Evolutionary conservation across 148 eudicot species (phyloP).

Genomic region (Talinum fruticosum): DNA sequence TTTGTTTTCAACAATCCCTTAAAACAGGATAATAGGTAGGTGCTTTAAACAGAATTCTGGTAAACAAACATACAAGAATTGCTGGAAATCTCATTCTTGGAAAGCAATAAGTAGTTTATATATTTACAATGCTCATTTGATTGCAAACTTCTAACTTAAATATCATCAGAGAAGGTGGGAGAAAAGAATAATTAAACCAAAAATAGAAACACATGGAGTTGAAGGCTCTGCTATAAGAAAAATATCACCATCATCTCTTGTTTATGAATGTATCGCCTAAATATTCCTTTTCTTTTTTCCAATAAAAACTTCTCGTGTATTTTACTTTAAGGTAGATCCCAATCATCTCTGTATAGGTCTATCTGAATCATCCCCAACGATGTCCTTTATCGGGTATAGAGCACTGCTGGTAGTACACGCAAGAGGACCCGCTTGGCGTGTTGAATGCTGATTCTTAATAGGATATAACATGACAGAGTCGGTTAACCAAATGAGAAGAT

Average conservation of each 20-base stretch:
- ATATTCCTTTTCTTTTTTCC: not conserved
- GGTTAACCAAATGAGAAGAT: not conserved
- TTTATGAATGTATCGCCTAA: not conserved
- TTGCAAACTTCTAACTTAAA: not conserved
- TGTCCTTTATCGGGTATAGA: not conserved
- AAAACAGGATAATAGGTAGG: no score
- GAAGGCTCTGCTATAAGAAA: not conserved
- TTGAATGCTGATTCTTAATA: not conserved
- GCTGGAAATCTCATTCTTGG: not conserved
- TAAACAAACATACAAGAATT: not conserved
- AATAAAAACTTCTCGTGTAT: not conserved
- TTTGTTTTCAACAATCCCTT: no score
- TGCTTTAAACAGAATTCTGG: no score
- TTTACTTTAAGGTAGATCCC: not conserved
- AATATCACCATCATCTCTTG: not conserved
- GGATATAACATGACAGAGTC: not conserved
- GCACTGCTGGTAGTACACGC: not conserved
- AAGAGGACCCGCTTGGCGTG: not conserved
- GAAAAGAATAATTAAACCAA: constrained; percentile 1
- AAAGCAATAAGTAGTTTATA: not conserved
- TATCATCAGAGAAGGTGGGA: not conserved
- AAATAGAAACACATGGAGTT: not conserved
- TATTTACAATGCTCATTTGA: not conserved
- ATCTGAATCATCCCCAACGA: not conserved
- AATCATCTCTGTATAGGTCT: not conserved